phyloP scores from a whole-genome alignment of 2,329 filamentous ascomycete genomes.

The Ophiocordyceps sinensis region DNA sequence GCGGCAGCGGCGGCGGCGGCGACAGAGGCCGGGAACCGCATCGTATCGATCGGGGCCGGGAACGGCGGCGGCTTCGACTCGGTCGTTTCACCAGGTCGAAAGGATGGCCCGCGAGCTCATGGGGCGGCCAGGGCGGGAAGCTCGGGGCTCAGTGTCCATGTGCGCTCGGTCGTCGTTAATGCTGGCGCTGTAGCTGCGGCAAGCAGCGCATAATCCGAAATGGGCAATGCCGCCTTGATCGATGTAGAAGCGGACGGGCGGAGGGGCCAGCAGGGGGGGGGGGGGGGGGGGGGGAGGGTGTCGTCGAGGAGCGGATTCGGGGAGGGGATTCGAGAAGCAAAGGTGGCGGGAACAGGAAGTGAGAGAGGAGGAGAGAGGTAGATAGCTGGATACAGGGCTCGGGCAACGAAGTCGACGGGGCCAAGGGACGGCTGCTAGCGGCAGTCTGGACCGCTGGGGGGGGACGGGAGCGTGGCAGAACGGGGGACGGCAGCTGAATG shows the following conservation, averaged over 20 bases:
- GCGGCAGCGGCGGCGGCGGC: constrained; percentile 3
- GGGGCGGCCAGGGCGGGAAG: neutral
- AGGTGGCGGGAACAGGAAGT: neutral
- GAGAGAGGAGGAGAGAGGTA: neutral
- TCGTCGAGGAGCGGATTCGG: neutral
- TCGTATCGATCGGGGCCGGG: constrained; percentile 2
- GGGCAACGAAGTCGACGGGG: neutral
- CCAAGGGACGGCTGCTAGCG: neutral
- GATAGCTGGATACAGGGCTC: neutral
- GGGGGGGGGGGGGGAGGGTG: neutral
- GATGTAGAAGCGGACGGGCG: neutral
- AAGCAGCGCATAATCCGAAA: constrained; percentile 1
- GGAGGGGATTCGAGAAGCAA: neutral
- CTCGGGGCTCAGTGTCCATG: neutral
- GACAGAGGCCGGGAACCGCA: constrained; percentile 4
- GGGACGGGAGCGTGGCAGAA: neutral
- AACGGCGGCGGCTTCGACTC: neutral
- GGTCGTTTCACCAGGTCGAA: neutral
- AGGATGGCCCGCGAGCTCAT: neutral
- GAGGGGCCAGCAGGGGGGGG: neutral
- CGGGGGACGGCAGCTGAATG: neutral
- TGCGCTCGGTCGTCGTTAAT: neutral
- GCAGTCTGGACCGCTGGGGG: neutral
- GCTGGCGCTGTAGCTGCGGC: neutral
- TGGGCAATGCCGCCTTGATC: neutral